Conservation (phyloP, 768 basidiomycete species). For the Cystobasidium tubakii region DNA sequence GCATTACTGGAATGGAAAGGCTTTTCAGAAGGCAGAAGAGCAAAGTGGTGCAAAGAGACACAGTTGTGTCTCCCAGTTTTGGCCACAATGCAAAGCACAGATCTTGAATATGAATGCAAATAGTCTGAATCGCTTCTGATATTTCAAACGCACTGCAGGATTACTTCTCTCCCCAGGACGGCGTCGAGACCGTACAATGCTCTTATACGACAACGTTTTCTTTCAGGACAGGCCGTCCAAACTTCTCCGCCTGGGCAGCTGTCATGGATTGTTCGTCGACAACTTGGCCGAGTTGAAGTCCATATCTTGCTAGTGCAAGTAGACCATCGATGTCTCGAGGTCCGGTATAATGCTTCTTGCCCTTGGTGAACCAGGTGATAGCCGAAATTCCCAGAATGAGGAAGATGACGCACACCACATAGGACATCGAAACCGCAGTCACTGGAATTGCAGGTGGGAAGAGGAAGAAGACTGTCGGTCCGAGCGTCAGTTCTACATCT, state of each 20-base stretch:
- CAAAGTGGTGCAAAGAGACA: too few relatives aligned
- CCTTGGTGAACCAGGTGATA: constrained; percentile 4
- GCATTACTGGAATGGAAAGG: too few relatives aligned
- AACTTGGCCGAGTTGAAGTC: not conserved
- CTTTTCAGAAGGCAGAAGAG: too few relatives aligned
- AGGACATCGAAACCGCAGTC: not conserved
- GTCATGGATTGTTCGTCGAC: not conserved
- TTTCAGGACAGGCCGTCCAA: not conserved
- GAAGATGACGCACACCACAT: constrained; percentile 14
- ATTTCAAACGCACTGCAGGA: too few relatives aligned
- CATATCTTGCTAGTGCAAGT: constrained; percentile 1
- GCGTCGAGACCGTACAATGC: not conserved
- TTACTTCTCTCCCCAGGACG: not conserved
- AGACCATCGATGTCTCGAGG: constrained; percentile 18
- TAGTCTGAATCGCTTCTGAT: too few relatives aligned
- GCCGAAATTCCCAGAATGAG: constrained; percentile 6
- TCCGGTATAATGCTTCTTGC: constrained; percentile 16
- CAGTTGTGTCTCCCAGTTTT: too few relatives aligned
- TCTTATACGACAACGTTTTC: not conserved
- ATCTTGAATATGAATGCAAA: too few relatives aligned
- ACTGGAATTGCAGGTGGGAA: constrained; percentile 43
- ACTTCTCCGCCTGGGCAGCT: not conserved
- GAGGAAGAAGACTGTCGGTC: constrained; percentile 42
- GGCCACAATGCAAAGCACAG: too few relatives aligned
- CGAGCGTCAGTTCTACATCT: not conserved